phyloP scores from a whole-genome alignment of 192 early-diverging fungal genomes.

The Rhizophagus sp. region DNA sequence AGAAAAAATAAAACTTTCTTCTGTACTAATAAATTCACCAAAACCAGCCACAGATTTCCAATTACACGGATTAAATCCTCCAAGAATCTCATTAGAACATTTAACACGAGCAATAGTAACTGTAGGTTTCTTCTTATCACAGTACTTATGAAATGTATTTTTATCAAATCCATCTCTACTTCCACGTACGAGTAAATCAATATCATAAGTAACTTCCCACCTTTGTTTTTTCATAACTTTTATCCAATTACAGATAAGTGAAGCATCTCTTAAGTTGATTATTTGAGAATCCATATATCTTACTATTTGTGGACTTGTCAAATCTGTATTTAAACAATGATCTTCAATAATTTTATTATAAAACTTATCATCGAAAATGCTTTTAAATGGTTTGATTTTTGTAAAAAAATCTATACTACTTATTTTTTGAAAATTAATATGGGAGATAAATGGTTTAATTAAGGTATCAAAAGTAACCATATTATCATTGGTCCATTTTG shows the following conservation, averaged over 20 bases:
- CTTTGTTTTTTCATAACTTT: not conserved
- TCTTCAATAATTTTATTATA: not conserved
- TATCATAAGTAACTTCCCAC: not conserved
- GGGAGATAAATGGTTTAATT: not conserved
- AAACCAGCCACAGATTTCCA: conserved; percentile 10
- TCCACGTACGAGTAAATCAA: not conserved
- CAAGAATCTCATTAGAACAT: conserved; percentile 28
- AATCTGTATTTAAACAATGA: not conserved
- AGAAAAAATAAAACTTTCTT: conserved; percentile 9
- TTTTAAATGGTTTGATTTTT: not conserved
- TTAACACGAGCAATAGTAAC: conserved; percentile 24
- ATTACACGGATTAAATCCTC: conserved; percentile 32
- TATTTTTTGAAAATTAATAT: not conserved
- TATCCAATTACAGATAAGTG: not conserved
- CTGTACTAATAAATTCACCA: not conserved
- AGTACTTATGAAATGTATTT: no score
- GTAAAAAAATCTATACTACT: not conserved
- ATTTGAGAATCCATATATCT: not conserved
- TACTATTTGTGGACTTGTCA: not conserved
- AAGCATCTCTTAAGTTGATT: not conserved
- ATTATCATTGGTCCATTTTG: no score
- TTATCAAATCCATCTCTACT: no score
- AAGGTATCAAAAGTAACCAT: no score
- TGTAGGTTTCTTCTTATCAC: conserved; percentile 25
- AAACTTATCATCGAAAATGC: not conserved